These are phyloP conservation scores for Solanum appendiculatum DNA, from an alignment of 257 asterid species.

Conservation along the genomic window DNA sequence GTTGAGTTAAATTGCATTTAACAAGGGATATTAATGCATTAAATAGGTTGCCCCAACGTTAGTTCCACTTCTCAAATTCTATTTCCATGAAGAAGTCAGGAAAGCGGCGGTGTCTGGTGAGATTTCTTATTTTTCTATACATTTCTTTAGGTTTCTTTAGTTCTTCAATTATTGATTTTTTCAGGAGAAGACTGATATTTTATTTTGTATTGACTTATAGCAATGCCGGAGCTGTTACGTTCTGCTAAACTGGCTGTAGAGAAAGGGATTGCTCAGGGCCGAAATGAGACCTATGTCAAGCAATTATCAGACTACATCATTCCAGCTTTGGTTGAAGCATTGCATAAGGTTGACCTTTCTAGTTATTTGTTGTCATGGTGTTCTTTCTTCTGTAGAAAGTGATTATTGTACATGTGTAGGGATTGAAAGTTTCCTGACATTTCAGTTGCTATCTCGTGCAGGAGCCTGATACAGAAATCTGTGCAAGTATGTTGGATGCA, in stretches of 20 bases:
- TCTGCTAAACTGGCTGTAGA: conserved; percentile 95
- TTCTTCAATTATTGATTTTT: background rate
- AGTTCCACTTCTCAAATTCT: conserved; percentile 89
- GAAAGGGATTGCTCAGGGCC: conserved; percentile 88
- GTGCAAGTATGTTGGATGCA: conserved; percentile 84
- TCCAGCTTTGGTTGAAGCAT: conserved; percentile 84
- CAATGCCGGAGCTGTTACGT: conserved; percentile 93
- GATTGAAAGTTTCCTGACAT: conserved; percentile 7
- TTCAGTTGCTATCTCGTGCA: conserved; percentile 21
- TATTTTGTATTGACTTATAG: conserved; percentile 26
- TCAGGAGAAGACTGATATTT: background rate
- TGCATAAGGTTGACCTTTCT: conserved; percentile 52
- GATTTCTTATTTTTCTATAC: background rate
- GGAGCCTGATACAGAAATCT: conserved; percentile 98
- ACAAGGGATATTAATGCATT: background rate
- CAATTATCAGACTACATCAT: conserved; percentile 66
- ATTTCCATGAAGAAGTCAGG: conserved; percentile 98
- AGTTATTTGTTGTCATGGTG: background rate
- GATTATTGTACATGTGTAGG: background rate
- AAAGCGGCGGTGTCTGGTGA: conserved; percentile 97
- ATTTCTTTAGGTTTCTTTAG: background rate
- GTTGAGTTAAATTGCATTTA: background rate
- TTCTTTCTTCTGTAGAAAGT: background rate
- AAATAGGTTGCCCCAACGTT: conserved; percentile 88
- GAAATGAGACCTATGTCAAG: conserved; percentile 70